Base-by-base conservation (phyloP, 306 rosid genomes). In the Adenanthera pavonina region DNA sequence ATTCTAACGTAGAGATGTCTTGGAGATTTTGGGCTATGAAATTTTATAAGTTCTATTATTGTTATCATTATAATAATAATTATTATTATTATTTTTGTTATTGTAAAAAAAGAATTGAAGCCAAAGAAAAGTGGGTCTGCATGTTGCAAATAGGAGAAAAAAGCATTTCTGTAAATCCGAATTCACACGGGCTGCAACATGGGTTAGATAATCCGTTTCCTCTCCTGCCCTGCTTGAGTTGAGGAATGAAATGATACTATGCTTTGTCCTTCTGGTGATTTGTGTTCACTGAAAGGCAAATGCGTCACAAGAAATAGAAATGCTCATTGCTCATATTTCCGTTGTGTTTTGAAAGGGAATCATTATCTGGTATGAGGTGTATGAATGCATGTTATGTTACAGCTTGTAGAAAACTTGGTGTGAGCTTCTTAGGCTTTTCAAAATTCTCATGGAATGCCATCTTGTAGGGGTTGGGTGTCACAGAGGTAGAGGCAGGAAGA, bases 391-490 rank as follows among this genome's bases (percentile, higher is more conserved):
- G 34, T 62, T 56, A 62, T 19, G 36, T 66, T 56, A 16, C 67
- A 74, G 36, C 19, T 54, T 53, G 34, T 3, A n/a, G 60, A 20
- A 74, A n/a, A 54, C 2, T 6, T n/a, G 66, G 47, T n/a, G 35
- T 34, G 48, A 74, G 19, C 36, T 74, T 54, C 67, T 36, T 14
- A 17, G 47, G n/a, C 51, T 35, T 35, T 38, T 38, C 46, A 8
- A 69, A 41, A 56, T 41, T 68, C 49, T 84, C 68, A 57, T 60
- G n/a, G 25, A 6, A 36, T 64, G 60, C 46, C 34, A 67, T 53
- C 65, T 53, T 14, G 70, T 40, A 74, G 43, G 44, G 66, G 53
- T 47, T 79, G 78, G 78, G 20, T 75, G 54, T 69, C 57, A 41
- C 57, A 41, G 33, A 20, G 33, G 49, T 54, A 56, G 80, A 74